Evolutionary conservation across 1,284 basidiomycete genomes (phyloP).

Genomic region (Tylopilus sp.): DNA sequence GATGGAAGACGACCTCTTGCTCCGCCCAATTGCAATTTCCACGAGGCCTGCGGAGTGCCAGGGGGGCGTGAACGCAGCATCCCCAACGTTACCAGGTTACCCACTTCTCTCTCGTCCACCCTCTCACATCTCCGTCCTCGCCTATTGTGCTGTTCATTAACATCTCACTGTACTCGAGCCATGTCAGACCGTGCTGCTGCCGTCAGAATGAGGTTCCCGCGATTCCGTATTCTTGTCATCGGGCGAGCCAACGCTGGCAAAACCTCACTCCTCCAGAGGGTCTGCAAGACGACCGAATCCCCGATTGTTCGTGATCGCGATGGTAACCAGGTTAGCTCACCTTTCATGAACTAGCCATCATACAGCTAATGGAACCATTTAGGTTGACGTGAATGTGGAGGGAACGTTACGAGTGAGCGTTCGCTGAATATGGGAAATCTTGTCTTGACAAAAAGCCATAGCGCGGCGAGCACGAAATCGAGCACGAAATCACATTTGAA

Average conservation of each 20-base stretch:
- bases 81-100: too few species aligned
- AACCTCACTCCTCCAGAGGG: slow-evolving; percentile 1
- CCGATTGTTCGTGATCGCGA: background rate
- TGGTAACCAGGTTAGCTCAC: background rate
- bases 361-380: background rate
- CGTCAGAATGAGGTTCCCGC: background rate
- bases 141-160: too few species aligned
- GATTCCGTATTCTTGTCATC: slow-evolving; percentile 2
- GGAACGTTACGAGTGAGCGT: background rate
- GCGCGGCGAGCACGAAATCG: slow-evolving; percentile 34
- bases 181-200: background rate
- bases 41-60: too few species aligned
- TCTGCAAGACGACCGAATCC: slow-evolving; percentile 3
- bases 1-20: too few species aligned
- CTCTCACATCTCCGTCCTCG: background rate
- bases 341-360: background rate
- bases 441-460: background rate
- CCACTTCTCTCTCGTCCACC: too few species aligned
- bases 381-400: background rate
- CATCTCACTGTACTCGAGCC: background rate
- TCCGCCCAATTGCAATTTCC: too few species aligned
- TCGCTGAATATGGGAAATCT: background rate
- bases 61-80: too few species aligned
- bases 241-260: slow-evolving; percentile 4
- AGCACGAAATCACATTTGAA: slow-evolving; percentile 31